Evolutionary conservation across 352 stramenopile species (phyloP), one percentile per base, ranked within the genome.

Genomic region (Phytopythium helicoides): DNA sequence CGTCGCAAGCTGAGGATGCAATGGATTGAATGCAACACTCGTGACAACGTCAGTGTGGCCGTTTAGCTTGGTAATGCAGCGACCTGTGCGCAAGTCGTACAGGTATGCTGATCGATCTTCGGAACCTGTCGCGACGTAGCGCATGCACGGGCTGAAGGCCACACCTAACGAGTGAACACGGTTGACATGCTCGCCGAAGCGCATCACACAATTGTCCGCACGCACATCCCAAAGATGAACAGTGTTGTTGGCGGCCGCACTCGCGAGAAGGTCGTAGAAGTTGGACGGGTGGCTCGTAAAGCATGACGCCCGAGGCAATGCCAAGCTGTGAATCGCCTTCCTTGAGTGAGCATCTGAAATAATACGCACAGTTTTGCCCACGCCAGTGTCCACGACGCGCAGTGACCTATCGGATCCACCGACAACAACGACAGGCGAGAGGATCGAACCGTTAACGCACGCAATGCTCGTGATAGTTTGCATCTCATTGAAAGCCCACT

Each of bases 71-170:
- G 66, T 64, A 6, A 93, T 53, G 22, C 60, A 71, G 2, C 82
- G 61, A 1, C 84, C 74, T 16, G 69, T 95, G 45, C 86, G 84
- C 45, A 96, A 71, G 52, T 97, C 88, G 67, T 96, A 96, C 39
- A 96, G 47, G 58, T 94, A 95, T 11, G 72, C 66, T 8, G 66
- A 55, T 6, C 88, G 77, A 52, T 96, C 89, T 64, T 96, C 87
- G 1, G 81, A 95, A 34, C 89, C 89, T 3, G 79, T 91, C 7
- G 86, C 86, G 19, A 96, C 68, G 60, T 95, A 96, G 16, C 89
- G 82, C 84, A 95, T 94, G 68, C 89, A 97, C 3, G 87, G 89
- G 45, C 81, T 94, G 56, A 96, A 96, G 14, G 78, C 71, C 31
- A 80, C 59, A 7, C 80, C 79, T 2, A 95, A 48, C 6, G 62